A percentile compares a stretch with the other conserved stretches of the same genome.
phyloP scores from a whole-genome alignment of 1,284 basidiomycete genomes.

The Irpex rosettiformis region DNA sequence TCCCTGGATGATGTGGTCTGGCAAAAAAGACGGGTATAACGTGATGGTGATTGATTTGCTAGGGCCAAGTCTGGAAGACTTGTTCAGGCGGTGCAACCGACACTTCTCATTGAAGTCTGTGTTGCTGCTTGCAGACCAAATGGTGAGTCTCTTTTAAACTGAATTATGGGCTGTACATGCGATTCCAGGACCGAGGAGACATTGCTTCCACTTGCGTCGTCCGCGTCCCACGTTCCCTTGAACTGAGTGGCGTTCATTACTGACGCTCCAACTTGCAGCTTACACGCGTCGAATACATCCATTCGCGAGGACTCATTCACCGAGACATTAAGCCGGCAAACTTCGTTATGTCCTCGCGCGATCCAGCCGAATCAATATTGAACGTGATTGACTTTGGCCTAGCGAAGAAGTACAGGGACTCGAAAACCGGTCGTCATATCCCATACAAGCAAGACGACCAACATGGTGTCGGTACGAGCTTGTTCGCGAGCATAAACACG shows the following conservation, averaged over 20 bases:
- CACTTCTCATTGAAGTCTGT: constrained; percentile 93
- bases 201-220: too few species aligned
- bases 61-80: constrained; percentile 87
- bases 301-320: constrained; percentile 76
- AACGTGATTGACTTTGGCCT: constrained; percentile 98
- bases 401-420: constrained; percentile 92
- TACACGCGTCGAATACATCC: constrained; percentile 73
- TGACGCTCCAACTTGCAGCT: constrained; percentile 40
- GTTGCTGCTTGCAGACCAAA: constrained; percentile 87
- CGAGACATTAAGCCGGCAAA: constrained; percentile 97
- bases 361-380: constrained; percentile 52
- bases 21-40: constrained; percentile 93
- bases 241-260: neutral
- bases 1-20: constrained; percentile 94
- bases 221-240: too few species aligned
- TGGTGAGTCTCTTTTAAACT: constrained; percentile 52
- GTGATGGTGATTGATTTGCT: constrained; percentile 96
- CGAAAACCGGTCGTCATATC: constrained; percentile 84
- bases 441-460: constrained; percentile 90
- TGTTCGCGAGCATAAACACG: constrained; percentile 95
- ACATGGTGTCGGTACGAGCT: constrained; percentile 87
- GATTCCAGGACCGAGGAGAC: constrained; percentile 5
- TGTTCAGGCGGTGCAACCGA: constrained; percentile 94
- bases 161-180: neutral
- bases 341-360: constrained; percentile 75